Evolutionary conservation across 2,329 filamentous ascomycete genomes (phyloP), one percentile per base, ranked within the genome.

Genomic region (Neopestalotiopsis sp.): DNA sequence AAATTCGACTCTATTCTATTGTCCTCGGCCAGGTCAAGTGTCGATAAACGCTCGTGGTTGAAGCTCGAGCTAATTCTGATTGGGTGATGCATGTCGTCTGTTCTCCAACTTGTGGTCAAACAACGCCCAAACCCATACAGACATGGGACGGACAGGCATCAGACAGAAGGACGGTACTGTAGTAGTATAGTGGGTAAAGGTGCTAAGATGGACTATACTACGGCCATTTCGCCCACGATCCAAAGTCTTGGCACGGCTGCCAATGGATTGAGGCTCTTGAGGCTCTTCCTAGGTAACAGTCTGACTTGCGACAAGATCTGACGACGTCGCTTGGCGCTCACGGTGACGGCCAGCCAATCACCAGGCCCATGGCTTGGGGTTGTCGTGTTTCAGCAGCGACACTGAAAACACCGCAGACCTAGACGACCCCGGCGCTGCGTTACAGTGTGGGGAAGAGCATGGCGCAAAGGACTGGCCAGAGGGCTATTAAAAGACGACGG

Each of bases 361-460:
- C n/a, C n/a, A 9, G 13, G 30, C 13, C 30, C 52, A 13, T 17
- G 10, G 34, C 30, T 56, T 60, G 52, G n/a, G 24, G 34, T 67
- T 38, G 57, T 42, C 30, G n/a, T 28, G 65, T 67, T 67, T 67
- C 65, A 67, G 65, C 38, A 24, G n/a, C 52, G 24, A 60, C 30
- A 20, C 42, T 66, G 64, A 58, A 66, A 67, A 67, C 65, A 67
- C 52, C 52, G 65, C 56, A 38, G 49, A 67, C 30, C 65, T 56
- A 34, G 20, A 56, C 65, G 49, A 67, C 30, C 65, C 65, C 56
- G 20, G 65, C 65, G 9, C n/a, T 34, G 65, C 24, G 30, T 32
- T 57, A 34, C 28, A 30, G 30, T 60, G 65, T 59, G 65, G 65
- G 52, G 56, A 38, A 30, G 28, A 65, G 4, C 4, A 24, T 24